Evolutionary conservation across 176 grass and related monocot species (phyloP), one percentile per base, ranked within the genome.

Genomic region (Carex scoparia): DNA sequence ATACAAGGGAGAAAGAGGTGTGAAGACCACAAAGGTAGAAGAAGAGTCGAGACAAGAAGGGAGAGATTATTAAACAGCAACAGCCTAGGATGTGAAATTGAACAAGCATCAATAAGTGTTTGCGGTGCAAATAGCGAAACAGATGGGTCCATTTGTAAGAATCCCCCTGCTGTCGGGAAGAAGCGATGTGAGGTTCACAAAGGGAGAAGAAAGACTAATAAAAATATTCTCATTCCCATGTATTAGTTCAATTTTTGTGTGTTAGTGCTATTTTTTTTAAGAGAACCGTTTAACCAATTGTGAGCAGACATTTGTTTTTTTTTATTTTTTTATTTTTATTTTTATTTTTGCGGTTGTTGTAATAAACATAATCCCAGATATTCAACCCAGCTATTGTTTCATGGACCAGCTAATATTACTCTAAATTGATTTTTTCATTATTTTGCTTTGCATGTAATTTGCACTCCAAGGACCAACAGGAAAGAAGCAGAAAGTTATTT

Each of bases 1-100:
- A 19, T 91, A 31, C 64, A 82, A 86, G 95, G 91, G 81, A 97
- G 88, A 59, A 97, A 97, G 85, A 94, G 95, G 64, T 97, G 95
- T 65, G 91, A 88, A 61, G 74, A 94, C 48, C 95, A 97, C 82
- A 98, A 93, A 93, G 91, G 91, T 71, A 88, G 86, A 91, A 93
- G 89, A 80, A 62, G 84, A 73, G 14, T 78, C 13, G 38, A 83
- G 61, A 71, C 57, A 53, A 82, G n/a, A 65, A 70, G 32, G 19
- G 54, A 80, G n/a, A 40, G 19, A 42, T 60, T 69, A 23, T 14
- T 55, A 48, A 83, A 83, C 40, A 83, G 31, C 48, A 69, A 83
- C 78, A 38, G 14, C 4, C 7, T 16, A 63, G 6, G 35, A 66
- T 55, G 19, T 65, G 40, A 66, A 31, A 51, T 65, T 86, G 84